A percentile compares a stretch with the other conserved stretches of the same genome.
phyloP scores from a whole-genome alignment of 2,329 filamentous ascomycete species.

The Fusarium mexicanum region DNA sequence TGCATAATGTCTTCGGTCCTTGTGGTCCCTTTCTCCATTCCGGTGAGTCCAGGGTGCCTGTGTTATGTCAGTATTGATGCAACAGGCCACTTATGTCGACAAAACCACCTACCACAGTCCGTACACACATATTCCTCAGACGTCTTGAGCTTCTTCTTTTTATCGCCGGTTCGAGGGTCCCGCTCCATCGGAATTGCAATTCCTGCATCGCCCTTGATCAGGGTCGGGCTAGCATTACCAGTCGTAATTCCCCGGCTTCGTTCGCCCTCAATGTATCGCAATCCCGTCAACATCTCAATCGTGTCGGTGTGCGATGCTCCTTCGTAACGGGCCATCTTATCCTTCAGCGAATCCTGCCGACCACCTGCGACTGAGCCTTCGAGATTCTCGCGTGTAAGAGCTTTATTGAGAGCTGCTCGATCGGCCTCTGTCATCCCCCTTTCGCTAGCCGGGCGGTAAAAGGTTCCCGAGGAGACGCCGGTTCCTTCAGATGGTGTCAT shows the following conservation, averaged over 20 bases:
- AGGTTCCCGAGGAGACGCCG: conserved; percentile 47
- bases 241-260: conserved; percentile 88
- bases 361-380: conserved; percentile 74
- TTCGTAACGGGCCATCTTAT: conserved; percentile 87
- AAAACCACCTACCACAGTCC: conserved; percentile 75
- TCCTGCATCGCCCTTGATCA: conserved; percentile 87
- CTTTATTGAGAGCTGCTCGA: conserved; percentile 70
- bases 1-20: conserved; percentile 94
- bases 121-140: conserved; percentile 93
- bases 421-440: conserved; percentile 72
- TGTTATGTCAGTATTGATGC: conserved; percentile 16
- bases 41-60: conserved; percentile 85
- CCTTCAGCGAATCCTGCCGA: conserved; percentile 78
- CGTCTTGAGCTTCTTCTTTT: conserved; percentile 88
- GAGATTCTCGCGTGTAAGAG: conserved; percentile 81
- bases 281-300: conserved; percentile 91
- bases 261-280: conserved; percentile 89
- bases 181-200: conserved; percentile 86
- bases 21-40: conserved; percentile 96
- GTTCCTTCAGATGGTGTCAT: conserved; percentile 61
- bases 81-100: background rate
- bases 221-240: conserved; percentile 79
- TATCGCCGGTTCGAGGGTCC: conserved; percentile 75
- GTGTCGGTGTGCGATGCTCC: conserved; percentile 81
- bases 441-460: conserved; percentile 51